These are phyloP conservation scores for Oldenlandia corymbosa DNA, from an alignment of 257 asterid genomes.

Conservation along the genomic window DNA sequence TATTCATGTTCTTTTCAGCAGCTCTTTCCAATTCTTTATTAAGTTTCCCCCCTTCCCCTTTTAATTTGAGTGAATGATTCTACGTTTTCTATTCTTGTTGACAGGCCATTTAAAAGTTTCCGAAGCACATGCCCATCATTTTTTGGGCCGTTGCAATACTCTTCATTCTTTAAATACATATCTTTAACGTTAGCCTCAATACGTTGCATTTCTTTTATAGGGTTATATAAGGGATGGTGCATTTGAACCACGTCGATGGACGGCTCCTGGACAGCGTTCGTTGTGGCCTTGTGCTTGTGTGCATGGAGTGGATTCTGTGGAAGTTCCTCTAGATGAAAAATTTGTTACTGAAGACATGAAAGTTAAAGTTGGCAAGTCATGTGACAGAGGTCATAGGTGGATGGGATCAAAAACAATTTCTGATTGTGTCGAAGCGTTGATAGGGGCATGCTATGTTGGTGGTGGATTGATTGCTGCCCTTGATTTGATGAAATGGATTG, in stretches of 20 bases:
- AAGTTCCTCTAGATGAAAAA: conserved; percentile 64
- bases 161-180: too few relatives aligned
- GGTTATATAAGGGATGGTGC: conserved; percentile 67
- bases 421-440: conserved; percentile 88
- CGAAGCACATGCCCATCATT: too few relatives aligned
- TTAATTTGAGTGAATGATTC: too few relatives aligned
- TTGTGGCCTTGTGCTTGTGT: conserved; percentile 62
- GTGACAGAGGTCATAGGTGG: conserved; percentile 94
- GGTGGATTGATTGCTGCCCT: conserved; percentile 75
- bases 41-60: too few relatives aligned
- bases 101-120: too few relatives aligned
- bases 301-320: conserved; percentile 57
- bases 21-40: too few relatives aligned
- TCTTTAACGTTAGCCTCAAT: conserved; percentile 1
- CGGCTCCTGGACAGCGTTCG: conserved; percentile 84
- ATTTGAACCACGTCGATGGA: conserved; percentile 85
- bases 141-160: too few relatives aligned
- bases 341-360: conserved; percentile 49
- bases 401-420: conserved; percentile 82
- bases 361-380: conserved; percentile 58
- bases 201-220: conserved; percentile 31
- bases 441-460: conserved; percentile 90
- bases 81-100: too few relatives aligned
- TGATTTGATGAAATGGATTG: conserved; percentile 78
- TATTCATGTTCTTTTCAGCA: too few relatives aligned